Conservation (phyloP, 306 rosid genomes). For the Senna tora region DNA sequence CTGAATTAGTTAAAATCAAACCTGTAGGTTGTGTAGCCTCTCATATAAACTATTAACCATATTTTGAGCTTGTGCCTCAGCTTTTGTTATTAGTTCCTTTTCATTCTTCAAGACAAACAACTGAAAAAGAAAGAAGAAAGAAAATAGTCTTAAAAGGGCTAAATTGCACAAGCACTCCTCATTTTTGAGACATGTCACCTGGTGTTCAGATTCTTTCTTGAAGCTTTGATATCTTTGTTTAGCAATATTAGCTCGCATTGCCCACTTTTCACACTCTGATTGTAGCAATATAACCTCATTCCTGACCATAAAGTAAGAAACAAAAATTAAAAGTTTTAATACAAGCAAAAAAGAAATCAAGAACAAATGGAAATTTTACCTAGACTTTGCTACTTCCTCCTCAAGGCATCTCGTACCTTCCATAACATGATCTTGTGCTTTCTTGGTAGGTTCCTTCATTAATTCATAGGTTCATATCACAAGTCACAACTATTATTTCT, state of each 20-base stretch:
- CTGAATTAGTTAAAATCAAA: constrained; percentile 22
- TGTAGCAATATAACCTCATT: constrained; percentile 32
- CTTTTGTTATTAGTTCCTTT: constrained; percentile 32
- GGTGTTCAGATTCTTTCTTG: constrained; percentile 34
- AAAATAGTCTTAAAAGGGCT: constrained; percentile 5
- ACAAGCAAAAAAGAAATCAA: constrained; percentile 8
- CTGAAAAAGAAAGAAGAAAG: constrained; percentile 20
- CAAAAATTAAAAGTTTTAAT: background rate
- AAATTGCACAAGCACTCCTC: background rate
- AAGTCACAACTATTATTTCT: constrained; percentile 28
- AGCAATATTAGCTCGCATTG: constrained; percentile 23
- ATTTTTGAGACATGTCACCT: constrained; percentile 28
- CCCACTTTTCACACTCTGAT: constrained; percentile 37
- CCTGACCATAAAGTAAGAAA: constrained; percentile 27
- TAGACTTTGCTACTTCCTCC: constrained; percentile 37
- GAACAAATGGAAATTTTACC: constrained; percentile 34
- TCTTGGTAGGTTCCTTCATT: constrained; percentile 33
- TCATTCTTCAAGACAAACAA: constrained; percentile 36
- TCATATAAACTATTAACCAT: constrained; percentile 31
- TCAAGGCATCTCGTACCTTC: constrained; percentile 14
- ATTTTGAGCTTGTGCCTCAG: constrained; percentile 37
- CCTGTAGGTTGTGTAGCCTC: constrained; percentile 40
- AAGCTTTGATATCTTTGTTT: constrained; percentile 31
- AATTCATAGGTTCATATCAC: background rate
- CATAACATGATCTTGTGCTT: constrained; percentile 1